Conservation (phyloP, 73 alveolate species). For the Tetrahymena malaccensis region DNA sequence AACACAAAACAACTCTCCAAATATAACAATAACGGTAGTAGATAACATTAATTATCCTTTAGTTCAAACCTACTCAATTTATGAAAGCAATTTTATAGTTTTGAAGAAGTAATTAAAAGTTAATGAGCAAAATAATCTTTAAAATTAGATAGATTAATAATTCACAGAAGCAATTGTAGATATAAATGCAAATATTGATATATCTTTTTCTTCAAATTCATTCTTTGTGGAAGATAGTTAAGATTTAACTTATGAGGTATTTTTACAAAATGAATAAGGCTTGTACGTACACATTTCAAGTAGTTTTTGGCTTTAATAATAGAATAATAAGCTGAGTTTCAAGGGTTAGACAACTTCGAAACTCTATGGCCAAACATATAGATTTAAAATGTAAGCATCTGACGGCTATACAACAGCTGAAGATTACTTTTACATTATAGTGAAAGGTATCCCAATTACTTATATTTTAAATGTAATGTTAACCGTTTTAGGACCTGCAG, state of each 20-base stretch:
- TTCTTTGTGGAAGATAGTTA: neutral
- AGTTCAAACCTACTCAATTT: neutral
- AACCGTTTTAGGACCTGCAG: neutral
- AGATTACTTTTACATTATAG: neutral
- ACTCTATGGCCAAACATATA: neutral
- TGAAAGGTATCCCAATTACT: neutral
- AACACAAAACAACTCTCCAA: neutral
- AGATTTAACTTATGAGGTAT: neutral
- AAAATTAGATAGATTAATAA: neutral
- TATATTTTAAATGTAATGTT: neutral
- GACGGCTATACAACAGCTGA: neutral
- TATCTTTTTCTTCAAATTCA: neutral
- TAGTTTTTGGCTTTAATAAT: neutral
- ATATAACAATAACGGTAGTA: neutral
- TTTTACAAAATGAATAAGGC: neutral
- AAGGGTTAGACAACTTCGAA: neutral
- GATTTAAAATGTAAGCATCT: neutral
- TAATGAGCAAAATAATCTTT: neutral
- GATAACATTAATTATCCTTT: neutral
- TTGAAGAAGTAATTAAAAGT: neutral
- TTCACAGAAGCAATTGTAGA: neutral
- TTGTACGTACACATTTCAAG: neutral
- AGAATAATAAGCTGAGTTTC: neutral
- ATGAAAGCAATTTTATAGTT: neutral
- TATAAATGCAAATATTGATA: neutral